These are phyloP conservation scores for Tylopilus rubrobrunneus DNA, from an alignment of 768 basidiomycete species.

Conservation along the genomic window DNA sequence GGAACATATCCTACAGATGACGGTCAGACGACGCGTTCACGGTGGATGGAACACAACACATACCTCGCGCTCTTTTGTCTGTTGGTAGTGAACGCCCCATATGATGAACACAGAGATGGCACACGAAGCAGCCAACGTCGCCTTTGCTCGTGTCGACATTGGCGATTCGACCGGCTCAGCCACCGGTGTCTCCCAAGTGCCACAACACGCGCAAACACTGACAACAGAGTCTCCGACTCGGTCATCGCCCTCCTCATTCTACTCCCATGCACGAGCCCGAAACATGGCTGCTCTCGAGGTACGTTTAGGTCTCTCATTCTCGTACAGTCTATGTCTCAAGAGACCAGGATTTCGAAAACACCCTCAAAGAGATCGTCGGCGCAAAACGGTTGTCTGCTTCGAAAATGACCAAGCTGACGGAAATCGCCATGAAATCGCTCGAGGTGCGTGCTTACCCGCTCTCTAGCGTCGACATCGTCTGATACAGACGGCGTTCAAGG, in stretches of 20 bases:
- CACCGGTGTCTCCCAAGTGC: conserved; percentile 8
- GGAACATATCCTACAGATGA: conserved; percentile 73
- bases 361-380: conserved; percentile 77
- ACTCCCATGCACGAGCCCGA: conserved; percentile 18
- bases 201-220: conserved; percentile 42
- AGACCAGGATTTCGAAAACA: conserved; percentile 71
- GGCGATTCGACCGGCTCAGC: conserved; percentile 7
- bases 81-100: conserved; percentile 88
- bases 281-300: conserved; percentile 45
- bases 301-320: not conserved
- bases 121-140: conserved; percentile 67
- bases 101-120: conserved; percentile 64
- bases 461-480: not conserved
- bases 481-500: conserved; percentile 37
- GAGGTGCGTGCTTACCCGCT: conserved; percentile 46
- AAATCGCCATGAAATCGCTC: conserved; percentile 73
- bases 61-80: conserved; percentile 80
- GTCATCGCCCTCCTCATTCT: conserved; percentile 8
- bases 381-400: conserved; percentile 84
- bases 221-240: not conserved
- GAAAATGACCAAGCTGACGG: conserved; percentile 75
- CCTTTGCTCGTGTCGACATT: conserved; percentile 71
- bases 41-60: not conserved
- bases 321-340: not conserved
- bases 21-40: conserved; percentile 7